Conservation (phyloP, 305 asterid species). For the Stenogyne calaminthoides region DNA sequence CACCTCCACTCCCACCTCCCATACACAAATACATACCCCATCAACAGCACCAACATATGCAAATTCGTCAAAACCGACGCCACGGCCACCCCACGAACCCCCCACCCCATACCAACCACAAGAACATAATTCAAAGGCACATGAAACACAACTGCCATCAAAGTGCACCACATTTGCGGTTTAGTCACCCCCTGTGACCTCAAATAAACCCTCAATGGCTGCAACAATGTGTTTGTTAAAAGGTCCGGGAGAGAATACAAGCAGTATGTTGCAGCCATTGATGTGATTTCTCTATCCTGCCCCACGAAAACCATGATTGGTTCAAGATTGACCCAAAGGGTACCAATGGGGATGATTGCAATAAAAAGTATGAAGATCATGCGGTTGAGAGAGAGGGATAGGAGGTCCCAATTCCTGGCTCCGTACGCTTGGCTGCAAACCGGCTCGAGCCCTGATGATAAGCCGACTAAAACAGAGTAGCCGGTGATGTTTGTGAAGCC, state of each 20-base stretch:
- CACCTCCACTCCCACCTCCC: conserved; percentile 86
- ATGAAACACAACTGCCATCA: conserved; percentile 71
- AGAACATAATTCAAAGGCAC: conserved; percentile 67
- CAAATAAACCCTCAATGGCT: conserved; percentile 74
- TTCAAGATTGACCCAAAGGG: conserved; percentile 72
- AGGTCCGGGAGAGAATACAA: conserved; percentile 79
- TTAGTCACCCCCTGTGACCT: conserved; percentile 89
- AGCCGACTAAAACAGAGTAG: conserved; percentile 83
- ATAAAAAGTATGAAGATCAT: conserved; percentile 73
- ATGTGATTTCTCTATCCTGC: conserved; percentile 70
- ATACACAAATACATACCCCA: conserved; percentile 63
- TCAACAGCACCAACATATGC: conserved; percentile 76
- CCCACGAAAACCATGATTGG: conserved; percentile 75
- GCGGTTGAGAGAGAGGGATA: conserved; percentile 66
- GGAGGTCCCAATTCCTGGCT: conserved; percentile 64
- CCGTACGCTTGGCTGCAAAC: conserved; percentile 93
- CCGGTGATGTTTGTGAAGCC: conserved; percentile 97
- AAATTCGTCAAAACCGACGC: conserved; percentile 84
- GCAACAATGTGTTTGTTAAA: conserved; percentile 65
- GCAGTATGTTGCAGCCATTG: conserved; percentile 72
- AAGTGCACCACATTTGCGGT: conserved; percentile 92
- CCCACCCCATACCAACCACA: conserved; percentile 60
- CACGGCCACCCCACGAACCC: conserved; percentile 80
- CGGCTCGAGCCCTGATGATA: conserved; percentile 90
- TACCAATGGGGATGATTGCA: conserved; percentile 66